These are phyloP conservation scores for Capronia americana DNA, from an alignment of 2,329 filamentous ascomycete genomes.

Conservation along the genomic window DNA sequence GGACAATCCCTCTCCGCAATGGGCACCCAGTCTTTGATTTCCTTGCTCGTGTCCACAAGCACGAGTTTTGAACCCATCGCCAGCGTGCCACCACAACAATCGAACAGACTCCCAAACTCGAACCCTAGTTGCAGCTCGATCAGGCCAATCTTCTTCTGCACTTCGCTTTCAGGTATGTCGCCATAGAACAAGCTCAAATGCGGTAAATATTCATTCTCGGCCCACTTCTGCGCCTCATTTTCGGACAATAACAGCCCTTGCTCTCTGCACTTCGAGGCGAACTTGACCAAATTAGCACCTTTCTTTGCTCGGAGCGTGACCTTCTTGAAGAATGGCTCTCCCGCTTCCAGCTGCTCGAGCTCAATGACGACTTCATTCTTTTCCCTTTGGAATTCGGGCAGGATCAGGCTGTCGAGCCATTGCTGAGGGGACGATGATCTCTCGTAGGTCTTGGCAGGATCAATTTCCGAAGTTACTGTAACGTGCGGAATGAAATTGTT, in stretches of 20 bases:
- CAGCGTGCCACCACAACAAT: conserved; percentile 34
- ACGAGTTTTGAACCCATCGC: conserved; percentile 31
- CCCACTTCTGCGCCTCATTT: conserved; percentile 27
- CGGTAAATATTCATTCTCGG: conserved; percentile 29
- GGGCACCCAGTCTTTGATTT: conserved; percentile 26
- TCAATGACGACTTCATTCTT: conserved; percentile 26
- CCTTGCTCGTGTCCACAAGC: conserved; percentile 31
- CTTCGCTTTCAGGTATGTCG: conserved; percentile 28
- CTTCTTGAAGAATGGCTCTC: conserved; percentile 33
- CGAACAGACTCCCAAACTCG: conserved; percentile 33
- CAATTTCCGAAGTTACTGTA: conserved; percentile 28
- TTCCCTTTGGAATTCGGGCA: conserved; percentile 30
- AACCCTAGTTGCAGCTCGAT: conserved; percentile 34
- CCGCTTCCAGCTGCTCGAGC: conserved; percentile 31
- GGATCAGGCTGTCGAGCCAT: conserved; percentile 28
- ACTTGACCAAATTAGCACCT: conserved; percentile 29
- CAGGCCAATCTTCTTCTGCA: conserved; percentile 30
- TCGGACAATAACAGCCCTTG: conserved; percentile 19
- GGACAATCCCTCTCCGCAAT: conserved; percentile 27
- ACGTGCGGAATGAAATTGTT: conserved; percentile 28
- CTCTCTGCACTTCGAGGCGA: conserved; percentile 24
- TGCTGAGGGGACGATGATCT: conserved; percentile 21
- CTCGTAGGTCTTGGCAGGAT: conserved; percentile 25
- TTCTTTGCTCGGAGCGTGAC: conserved; percentile 27
- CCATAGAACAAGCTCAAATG: conserved; percentile 36